Evolutionary conservation across 345 rosid genomes (phyloP).

Genomic region (Cardiospermum halicacabum): DNA sequence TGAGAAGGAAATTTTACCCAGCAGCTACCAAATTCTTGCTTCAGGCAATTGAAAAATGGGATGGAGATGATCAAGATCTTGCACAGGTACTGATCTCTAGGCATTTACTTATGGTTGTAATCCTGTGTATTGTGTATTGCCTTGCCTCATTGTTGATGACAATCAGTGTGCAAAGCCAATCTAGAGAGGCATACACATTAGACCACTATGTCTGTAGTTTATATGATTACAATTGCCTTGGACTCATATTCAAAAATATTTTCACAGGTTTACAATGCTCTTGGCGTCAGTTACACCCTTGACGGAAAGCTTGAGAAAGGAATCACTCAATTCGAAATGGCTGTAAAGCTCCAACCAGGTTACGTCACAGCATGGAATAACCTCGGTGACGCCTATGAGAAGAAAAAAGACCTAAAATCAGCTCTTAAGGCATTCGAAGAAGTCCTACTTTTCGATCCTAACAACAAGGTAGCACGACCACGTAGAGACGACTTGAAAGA

Average conservation of each 20-base stretch:
- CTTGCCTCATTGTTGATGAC: neutral
- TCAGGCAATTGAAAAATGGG: constrained; percentile 95
- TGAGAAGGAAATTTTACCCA: constrained; percentile 83
- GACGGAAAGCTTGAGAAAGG: constrained; percentile 89
- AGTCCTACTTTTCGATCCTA: constrained; percentile 85
- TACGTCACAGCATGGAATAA: constrained; percentile 99
- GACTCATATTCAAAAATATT: no score
- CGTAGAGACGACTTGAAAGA: constrained; percentile 72
- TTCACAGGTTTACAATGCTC: constrained; percentile 55
- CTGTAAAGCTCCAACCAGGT: constrained; percentile 88
- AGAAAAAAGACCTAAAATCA: constrained; percentile 67
- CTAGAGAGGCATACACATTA: neutral
- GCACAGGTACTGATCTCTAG: constrained; percentile 60
- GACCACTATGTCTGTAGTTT: neutral
- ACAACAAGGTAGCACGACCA: constrained; percentile 80
- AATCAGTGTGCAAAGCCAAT: neutral
- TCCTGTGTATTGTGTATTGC: neutral
- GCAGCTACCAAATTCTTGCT: constrained; percentile 81
- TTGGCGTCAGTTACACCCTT: constrained; percentile 68
- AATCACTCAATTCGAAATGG: constrained; percentile 70
- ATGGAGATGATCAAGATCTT: constrained; percentile 96
- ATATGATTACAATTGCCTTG: no score
- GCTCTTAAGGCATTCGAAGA: constrained; percentile 96
- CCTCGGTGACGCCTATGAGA: constrained; percentile 94
- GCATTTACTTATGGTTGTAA: neutral